Conservation (phyloP, 306 rosid species). For the Quercus engelmannii region DNA sequence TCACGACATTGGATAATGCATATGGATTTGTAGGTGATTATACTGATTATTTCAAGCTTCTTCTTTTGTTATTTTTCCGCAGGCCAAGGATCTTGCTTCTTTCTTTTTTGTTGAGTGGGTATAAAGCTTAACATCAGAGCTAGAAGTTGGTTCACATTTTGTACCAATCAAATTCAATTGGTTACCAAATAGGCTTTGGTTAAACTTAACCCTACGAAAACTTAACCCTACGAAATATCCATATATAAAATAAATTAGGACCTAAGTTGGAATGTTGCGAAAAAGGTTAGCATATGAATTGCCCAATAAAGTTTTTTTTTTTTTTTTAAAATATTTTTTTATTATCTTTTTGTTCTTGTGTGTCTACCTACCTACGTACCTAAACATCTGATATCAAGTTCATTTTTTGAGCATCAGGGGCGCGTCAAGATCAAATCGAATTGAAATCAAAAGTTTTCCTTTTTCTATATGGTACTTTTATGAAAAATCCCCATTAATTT, state of each 20-base stretch:
- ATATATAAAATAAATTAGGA: not conserved
- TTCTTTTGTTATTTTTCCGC: not conserved
- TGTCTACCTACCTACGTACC: too few relatives aligned
- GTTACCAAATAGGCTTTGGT: too few relatives aligned
- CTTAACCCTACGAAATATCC: too few relatives aligned
- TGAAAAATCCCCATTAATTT: not conserved
- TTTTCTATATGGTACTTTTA: not conserved
- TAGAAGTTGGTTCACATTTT: too few relatives aligned
- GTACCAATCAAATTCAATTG: too few relatives aligned
- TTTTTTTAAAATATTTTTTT: too few relatives aligned
- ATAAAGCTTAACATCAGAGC: too few relatives aligned
- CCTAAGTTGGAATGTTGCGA: slow-evolving; percentile 43
- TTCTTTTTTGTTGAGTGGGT: not conserved
- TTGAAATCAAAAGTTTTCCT: not conserved
- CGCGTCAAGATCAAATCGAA: not conserved
- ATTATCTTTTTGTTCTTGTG: too few relatives aligned
- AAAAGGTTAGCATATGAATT: slow-evolving; percentile 37
- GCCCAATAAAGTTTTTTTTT: slow-evolving; percentile 2
- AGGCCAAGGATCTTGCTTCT: not conserved
- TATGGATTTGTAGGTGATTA: slow-evolving; percentile 18
- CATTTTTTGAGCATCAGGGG: not conserved
- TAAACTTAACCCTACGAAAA: too few relatives aligned
- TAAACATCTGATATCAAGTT: too few relatives aligned
- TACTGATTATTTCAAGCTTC: slow-evolving; percentile 1
- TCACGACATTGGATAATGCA: slow-evolving; percentile 31